phyloP scores from a whole-genome alignment of 768 basidiomycete genomes.

The Amanita phalloides region DNA sequence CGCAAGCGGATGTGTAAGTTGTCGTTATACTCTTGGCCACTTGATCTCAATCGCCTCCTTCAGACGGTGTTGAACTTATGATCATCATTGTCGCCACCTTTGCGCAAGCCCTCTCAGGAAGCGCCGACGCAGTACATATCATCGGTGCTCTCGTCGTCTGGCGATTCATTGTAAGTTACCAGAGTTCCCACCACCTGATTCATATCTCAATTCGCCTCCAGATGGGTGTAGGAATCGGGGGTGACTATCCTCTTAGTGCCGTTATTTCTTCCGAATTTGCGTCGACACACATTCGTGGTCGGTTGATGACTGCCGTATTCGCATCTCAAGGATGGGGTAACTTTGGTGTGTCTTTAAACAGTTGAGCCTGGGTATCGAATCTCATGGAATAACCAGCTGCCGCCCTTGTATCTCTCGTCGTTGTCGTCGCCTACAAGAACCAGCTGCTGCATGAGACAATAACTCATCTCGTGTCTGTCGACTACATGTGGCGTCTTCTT shows the following conservation, averaged over 20 bases:
- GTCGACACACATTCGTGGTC: conserved; percentile 61
- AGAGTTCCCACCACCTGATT: not conserved
- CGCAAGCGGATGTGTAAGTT: conserved; percentile 72
- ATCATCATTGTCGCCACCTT: conserved; percentile 77
- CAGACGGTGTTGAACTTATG: conserved; percentile 66
- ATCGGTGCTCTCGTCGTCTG: conserved; percentile 73
- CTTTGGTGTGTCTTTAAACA: conserved; percentile 32
- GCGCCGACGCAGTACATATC: conserved; percentile 55
- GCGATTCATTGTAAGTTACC: conserved; percentile 53
- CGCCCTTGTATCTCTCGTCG: conserved; percentile 52
- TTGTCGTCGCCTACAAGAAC: conserved; percentile 59
- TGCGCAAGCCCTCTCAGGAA: conserved; percentile 67
- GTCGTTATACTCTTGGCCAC: not conserved
- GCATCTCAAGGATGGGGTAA: conserved; percentile 85
- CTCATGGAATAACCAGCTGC: conserved; percentile 30
- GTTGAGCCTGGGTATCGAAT: not conserved
- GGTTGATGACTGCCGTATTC: conserved; percentile 87
- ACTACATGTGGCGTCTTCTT: conserved; percentile 77
- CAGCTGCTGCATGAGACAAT: conserved; percentile 32
- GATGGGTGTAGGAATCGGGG: conserved; percentile 81
- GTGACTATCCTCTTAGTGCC: conserved; percentile 80
- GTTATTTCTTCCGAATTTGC: conserved; percentile 89
- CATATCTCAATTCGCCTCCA: conserved; percentile 10
- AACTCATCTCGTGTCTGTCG: conserved; percentile 38
- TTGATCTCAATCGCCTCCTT: not conserved